Evolutionary conservation across 2,329 filamentous ascomycete species (phyloP), one percentile per base, ranked within the genome.

Genomic region (Aspergillus pseudoviridinutans): DNA sequence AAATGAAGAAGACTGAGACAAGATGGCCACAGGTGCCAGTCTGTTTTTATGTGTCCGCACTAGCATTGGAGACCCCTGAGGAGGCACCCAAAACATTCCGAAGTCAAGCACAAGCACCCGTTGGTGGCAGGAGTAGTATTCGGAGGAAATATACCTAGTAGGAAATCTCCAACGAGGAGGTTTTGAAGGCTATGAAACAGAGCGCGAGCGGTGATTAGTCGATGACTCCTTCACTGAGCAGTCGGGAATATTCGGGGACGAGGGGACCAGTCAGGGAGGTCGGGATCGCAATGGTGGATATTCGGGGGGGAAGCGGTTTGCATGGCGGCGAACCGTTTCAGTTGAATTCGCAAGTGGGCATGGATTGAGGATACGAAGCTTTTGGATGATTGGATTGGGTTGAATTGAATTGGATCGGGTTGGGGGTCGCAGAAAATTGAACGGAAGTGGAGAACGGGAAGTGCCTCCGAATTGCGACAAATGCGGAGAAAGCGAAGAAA

Each of bases 71-170:
- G 57, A 61, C 68, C 70, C 66, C 65, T 71, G 69, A 66, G 65
- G 53, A 67, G 59, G 65, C 64, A 64, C 67, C 67, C 68, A 69
- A 61, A 63, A 61, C 68, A 71, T 71, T 62, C 69, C 79, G 65
- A 80, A 79, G 82, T 81, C 60, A 88, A 91, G 70, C 84, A 59
- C 41, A 51, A 22, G 22, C 32, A 17, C 32, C 32, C 14, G 32
- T 17, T 38, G 32, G 14, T 38, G 2, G 14, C 32, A 38, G 14
- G 17, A 38, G 32, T 17, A 38, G 1, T 4, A 25, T 14, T 38
- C 32, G 32, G 32, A 38, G 14, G 14, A 47, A 46, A 54, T 1
- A 46, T 38, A 56, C 17, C 3, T 53, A 20, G 14, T n/a, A 28
- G 22, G 42, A 54, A n/a, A 64, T 63, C 56, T 62, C 61, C 57